Percentiles rank a stretch among this genome's conserved stretches.
Evolutionary conservation across 805 yeast species (phyloP).

Genomic region (Candida dajiaensis): DNA sequence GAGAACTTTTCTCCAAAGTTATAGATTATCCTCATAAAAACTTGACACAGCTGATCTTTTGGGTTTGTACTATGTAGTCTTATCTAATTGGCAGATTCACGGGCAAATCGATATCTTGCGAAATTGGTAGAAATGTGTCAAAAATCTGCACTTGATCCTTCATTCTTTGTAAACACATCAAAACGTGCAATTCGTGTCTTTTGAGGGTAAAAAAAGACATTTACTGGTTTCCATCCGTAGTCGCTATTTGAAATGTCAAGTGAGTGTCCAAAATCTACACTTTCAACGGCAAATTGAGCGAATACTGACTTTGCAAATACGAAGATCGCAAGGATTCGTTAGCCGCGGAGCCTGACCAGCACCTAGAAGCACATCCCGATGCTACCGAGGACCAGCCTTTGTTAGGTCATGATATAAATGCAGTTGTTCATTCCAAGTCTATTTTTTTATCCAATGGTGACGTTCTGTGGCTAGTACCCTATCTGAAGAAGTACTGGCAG

Average conservation of each 20-base stretch:
- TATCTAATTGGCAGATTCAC: neutral
- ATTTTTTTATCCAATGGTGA: neutral
- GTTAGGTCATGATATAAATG: neutral
- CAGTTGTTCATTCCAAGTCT: neutral
- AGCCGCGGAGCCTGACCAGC: neutral
- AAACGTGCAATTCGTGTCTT: too few species aligned
- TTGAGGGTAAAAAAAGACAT: too few species aligned
- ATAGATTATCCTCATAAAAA: conserved; percentile 1
- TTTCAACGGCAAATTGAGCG: neutral
- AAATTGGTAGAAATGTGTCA: neutral
- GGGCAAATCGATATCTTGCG: neutral
- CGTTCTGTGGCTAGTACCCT: neutral
- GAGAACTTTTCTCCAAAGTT: conserved; percentile 16
- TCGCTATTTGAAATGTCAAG: neutral
- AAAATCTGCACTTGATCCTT: neutral
- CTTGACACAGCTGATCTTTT: neutral
- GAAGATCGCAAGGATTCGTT: neutral
- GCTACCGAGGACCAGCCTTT: neutral
- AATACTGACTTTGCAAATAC: neutral
- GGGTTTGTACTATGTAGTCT: neutral
- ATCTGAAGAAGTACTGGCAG: neutral
- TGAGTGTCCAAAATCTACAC: neutral
- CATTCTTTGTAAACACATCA: too few species aligned
- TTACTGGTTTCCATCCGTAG: too few species aligned
- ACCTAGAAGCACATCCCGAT: neutral